These are phyloP conservation scores for Cryptococcus neoformans DNA, from an alignment of 1,284 basidiomycete species.

Conservation along the genomic window DNA sequence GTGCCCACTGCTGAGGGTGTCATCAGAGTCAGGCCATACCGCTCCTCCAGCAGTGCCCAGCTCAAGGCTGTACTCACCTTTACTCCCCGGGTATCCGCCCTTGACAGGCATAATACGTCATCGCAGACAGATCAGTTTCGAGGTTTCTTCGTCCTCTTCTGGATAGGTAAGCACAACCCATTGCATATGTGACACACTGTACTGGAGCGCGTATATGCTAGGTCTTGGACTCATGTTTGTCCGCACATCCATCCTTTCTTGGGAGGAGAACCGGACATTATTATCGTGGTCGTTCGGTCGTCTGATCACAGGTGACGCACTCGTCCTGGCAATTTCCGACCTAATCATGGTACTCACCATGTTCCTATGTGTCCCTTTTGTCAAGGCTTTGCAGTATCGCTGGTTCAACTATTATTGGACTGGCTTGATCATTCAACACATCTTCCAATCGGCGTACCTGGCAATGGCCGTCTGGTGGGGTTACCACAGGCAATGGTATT, in stretches of 20 bases:
- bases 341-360: conserved; percentile 73
- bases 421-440: conserved; percentile 72
- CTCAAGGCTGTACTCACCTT: conserved; percentile 69
- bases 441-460: conserved; percentile 68
- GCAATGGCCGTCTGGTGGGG: conserved; percentile 59
- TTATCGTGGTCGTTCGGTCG: conserved; percentile 78
- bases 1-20: conserved; percentile 40
- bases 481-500: conserved; percentile 77
- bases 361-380: conserved; percentile 74
- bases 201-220: conserved; percentile 4
- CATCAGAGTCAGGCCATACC: conserved; percentile 42
- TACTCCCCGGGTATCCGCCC: conserved; percentile 73
- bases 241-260: conserved; percentile 69
- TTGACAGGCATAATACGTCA: conserved; percentile 73
- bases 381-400: conserved; percentile 67
- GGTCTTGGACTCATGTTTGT: conserved; percentile 77
- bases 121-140: conserved; percentile 81
- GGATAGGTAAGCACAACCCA: conserved; percentile 52
- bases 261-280: conserved; percentile 71
- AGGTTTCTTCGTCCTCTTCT: conserved; percentile 91
- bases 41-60: conserved; percentile 39
- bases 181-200: background rate
- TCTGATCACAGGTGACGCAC: conserved; percentile 82
- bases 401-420: conserved; percentile 75
- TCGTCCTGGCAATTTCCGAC: conserved; percentile 80